Base-by-base conservation (phyloP, 441 rosid species). In the Populus hybrid region DNA sequence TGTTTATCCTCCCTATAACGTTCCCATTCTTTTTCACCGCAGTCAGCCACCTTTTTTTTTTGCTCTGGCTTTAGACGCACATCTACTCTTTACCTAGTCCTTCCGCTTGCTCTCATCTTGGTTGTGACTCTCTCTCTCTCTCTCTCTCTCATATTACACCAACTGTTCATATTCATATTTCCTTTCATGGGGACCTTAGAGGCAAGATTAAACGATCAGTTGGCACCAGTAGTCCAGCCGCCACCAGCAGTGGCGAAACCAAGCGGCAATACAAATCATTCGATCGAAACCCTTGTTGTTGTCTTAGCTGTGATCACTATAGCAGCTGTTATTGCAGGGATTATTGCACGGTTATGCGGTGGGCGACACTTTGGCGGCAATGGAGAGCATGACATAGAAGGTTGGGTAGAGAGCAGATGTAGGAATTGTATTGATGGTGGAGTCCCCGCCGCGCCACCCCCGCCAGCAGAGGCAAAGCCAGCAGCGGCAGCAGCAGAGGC, bases 341-440 rank as follows among this genome's bases (percentile, higher is more conserved):
- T 92, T 61, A 69, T 95, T 20, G 95, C 98, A 63, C 83, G 98
- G 36, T 70, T 95, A 1, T 95, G 98, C 73, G 95, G 98, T 0
- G 97, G 97, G 36, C 79, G 91, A 69, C 95, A 90, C 85, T 84
- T 89, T 72, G 92, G 92, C 59, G 86, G 88, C 63, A 84, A 87
- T 64, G 95, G 97, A 36, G 97, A 93, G 85, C 85, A 87, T 67
- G 95, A 95, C 84, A 85, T 92, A 6, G 99, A 95, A 89, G 99
- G 99, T 34, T 95, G 97, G 97, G 88, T 93, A 18, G 97, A 93
- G 82, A 88, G 82, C 34, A 92, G 82, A 83, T 95, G 99, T 72
- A 86, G 95, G 81, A 95, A 86, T 82, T 95, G 99, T 88, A 88
- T 93, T 35, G 99, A 95, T 64, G 92, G 91, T 11, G 99, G 99